Evolutionary conservation across 2,329 filamentous ascomycete species (phyloP).

Genomic region (Botrytis cinerea): DNA sequence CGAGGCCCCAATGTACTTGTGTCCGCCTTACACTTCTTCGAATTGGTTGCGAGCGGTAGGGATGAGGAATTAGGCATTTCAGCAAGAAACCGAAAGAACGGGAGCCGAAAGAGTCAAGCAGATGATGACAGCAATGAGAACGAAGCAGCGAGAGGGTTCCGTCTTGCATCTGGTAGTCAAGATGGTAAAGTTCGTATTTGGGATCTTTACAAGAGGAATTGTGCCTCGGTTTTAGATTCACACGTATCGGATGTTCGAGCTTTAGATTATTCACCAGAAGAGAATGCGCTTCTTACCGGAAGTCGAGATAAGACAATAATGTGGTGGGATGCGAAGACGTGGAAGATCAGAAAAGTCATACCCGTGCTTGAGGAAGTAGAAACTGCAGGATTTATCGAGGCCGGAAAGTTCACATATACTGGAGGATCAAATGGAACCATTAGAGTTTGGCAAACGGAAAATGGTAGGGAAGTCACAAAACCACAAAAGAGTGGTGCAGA

Average conservation of each 20-base stretch:
- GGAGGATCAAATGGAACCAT: conserved; percentile 82
- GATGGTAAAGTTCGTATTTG: conserved; percentile 91
- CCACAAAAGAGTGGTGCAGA: conserved; percentile 66
- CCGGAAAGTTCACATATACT: conserved; percentile 74
- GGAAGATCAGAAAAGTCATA: conserved; percentile 79
- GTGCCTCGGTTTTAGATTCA: conserved; percentile 78
- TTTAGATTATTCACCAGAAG: conserved; percentile 74
- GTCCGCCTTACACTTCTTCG: conserved; percentile 89
- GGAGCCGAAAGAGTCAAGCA: conserved; percentile 47
- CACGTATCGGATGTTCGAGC: conserved; percentile 94
- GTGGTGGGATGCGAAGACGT: conserved; percentile 83
- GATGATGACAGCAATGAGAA: conserved; percentile 49
- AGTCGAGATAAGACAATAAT: conserved; percentile 93
- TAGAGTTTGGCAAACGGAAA: conserved; percentile 78
- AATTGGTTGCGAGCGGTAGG: conserved; percentile 55
- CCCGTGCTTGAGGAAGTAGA: conserved; percentile 87
- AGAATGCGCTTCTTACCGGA: conserved; percentile 77
- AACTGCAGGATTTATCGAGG: conserved; percentile 73
- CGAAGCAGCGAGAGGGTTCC: conserved; percentile 62
- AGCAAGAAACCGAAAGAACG: conserved; percentile 49
- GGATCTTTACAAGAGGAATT: conserved; percentile 83
- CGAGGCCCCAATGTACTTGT: conserved; percentile 89
- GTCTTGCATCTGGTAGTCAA: conserved; percentile 87
- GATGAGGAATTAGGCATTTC: conserved; percentile 44
- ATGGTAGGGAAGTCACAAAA: conserved; percentile 75